Evolutionary conservation across 108 stramenopile species (phyloP).

Genomic region (Skeletonema costatum): DNA sequence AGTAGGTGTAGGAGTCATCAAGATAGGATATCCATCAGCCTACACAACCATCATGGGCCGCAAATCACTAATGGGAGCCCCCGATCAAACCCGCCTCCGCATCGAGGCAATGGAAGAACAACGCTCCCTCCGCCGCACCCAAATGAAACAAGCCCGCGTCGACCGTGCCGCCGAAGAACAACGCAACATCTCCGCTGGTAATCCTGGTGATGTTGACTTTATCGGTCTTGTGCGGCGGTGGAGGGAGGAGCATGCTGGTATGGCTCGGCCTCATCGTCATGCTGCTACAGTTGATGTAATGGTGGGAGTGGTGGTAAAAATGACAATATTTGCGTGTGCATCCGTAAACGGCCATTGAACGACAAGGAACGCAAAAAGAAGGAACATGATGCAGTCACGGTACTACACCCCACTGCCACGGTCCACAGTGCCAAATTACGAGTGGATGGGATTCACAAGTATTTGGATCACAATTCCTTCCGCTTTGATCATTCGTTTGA

Average conservation of each 20-base stretch:
- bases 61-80: neutral
- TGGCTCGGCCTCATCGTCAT: slow-evolving; percentile 28
- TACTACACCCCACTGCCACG: slow-evolving; percentile 89
- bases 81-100: slow-evolving; percentile 66
- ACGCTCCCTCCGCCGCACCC: slow-evolving; percentile 81
- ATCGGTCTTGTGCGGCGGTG: slow-evolving; percentile 90
- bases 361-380: slow-evolving; percentile 74
- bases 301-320: neutral
- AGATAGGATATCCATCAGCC: neutral
- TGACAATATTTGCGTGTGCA: slow-evolving; percentile 86
- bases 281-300: no score
- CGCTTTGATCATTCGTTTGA: slow-evolving; percentile 94
- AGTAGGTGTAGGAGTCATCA: no score
- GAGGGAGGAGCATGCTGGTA: slow-evolving; percentile 62
- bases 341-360: slow-evolving; percentile 87
- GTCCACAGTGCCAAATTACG: slow-evolving; percentile 95
- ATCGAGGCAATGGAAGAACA: slow-evolving; percentile 91
- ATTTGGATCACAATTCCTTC: slow-evolving; percentile 93
- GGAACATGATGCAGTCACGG: slow-evolving; percentile 96
- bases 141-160: slow-evolving; percentile 61
- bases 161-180: slow-evolving; percentile 80
- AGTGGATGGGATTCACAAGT: slow-evolving; percentile 99
- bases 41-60: neutral
- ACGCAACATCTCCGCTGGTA: slow-evolving; percentile 85
- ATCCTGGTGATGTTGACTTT: slow-evolving; percentile 98